Evolutionary conservation across 768 basidiomycete species (phyloP), one percentile per base, ranked within the genome.

Genomic region (Leccinum uliginosum): DNA sequence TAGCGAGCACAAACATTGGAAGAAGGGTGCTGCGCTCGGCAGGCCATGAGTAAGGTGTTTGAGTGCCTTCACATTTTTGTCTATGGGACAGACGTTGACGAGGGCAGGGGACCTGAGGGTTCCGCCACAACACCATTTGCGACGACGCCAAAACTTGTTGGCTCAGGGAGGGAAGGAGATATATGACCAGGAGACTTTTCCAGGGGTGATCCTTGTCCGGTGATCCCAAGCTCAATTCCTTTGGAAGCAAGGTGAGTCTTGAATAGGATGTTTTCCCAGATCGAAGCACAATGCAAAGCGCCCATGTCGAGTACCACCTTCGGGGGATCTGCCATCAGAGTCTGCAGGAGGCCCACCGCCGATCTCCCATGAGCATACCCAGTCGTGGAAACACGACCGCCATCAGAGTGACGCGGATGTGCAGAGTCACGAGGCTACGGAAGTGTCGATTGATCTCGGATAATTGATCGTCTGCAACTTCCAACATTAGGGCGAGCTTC

Each of bases 211-310:
- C 75, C 66, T 34, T 65, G 63, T 14, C 76, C 73, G 4, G 77
- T 78, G 21, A 74, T 64, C 54, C 76, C 71, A 17, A 83, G 64
- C 51, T 80, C 76, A 44, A 85, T 83, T 38, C 84, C 83, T 62
- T 78, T 82, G 15, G 75, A 70, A 17, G 76, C 70, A 43, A 87
- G 71, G 24, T 80, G 82, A 17, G 78, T 75, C 62, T 87, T 89
- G 50, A 97, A 78, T 17, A 84, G 73, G 40, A 92, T 88, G 62
- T 91, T 93, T 73, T 96, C 92, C 89, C 91, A 92, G 6, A 92
- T 82, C 58, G 83, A 86, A 1, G 86, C 83, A 15, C 91, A 83
- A 68, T 97, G 93, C 6, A 98, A 74, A 46, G 81, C 72, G 3
- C 94, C 96, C 26, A 98, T 76, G 59, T 89, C 81, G 4, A 74